phyloP scores from a whole-genome alignment of 805 yeast genomes.

The Candida multigemmis region DNA sequence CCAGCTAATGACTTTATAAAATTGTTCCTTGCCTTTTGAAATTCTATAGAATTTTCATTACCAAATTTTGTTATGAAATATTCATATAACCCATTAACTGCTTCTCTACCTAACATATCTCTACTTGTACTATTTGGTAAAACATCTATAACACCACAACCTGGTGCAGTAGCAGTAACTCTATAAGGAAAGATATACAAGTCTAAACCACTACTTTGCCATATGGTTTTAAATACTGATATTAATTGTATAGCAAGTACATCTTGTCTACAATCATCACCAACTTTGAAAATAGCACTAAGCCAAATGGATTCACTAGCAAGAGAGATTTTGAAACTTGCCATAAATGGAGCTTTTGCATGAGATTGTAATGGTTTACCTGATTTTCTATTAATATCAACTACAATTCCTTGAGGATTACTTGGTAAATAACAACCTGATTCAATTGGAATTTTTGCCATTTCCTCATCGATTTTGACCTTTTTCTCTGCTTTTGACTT shows the following conservation, averaged over 20 bases:
- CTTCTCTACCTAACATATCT: conserved; percentile 98
- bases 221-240: conserved; percentile 83
- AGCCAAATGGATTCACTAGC: conserved; percentile 59
- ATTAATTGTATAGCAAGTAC: conserved; percentile 88
- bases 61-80: conserved; percentile 90
- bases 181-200: conserved; percentile 87
- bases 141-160: conserved; percentile 98
- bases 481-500: conserved; percentile 95
- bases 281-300: conserved; percentile 96
- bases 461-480: conserved; percentile 91
- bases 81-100: conserved; percentile 92
- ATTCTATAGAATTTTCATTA: conserved; percentile 83
- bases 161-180: conserved; percentile 98
- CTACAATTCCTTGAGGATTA: conserved; percentile 91
- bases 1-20: conserved; percentile 92
- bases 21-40: conserved; percentile 86
- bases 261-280: conserved; percentile 98
- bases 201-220: conserved; percentile 84
- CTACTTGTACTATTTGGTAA: conserved; percentile 91
- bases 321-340: conserved; percentile 77
- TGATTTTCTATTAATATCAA: conserved; percentile 84
- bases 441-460: conserved; percentile 38
- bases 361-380: conserved; percentile 96
- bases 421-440: conserved; percentile 86
- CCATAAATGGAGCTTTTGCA: conserved; percentile 98